Evolutionary conservation across 495 filamentous ascomycete genomes (phyloP).

Genomic region (Ramalina intermedia): DNA sequence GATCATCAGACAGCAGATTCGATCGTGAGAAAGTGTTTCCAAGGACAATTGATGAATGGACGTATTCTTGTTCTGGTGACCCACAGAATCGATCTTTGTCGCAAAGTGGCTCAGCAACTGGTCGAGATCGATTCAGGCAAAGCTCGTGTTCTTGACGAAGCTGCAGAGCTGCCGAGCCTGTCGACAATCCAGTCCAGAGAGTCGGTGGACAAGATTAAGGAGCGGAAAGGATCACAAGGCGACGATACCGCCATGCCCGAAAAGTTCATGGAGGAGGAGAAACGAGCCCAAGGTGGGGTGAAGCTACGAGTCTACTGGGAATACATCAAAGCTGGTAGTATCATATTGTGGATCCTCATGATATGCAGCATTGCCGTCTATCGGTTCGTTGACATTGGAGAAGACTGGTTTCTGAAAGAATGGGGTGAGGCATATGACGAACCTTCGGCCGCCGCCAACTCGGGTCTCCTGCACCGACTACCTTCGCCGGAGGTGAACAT

Average conservation of each 20-base stretch:
- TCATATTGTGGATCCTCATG: constrained; percentile 54
- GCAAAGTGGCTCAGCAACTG: constrained; percentile 49
- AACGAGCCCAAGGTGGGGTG: constrained; percentile 61
- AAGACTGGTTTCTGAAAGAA: constrained; percentile 70
- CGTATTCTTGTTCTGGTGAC: constrained; percentile 61
- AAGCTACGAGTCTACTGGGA: constrained; percentile 63
- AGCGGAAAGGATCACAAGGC: constrained; percentile 26
- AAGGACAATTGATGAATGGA: constrained; percentile 44
- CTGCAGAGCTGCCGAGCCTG: constrained; percentile 10
- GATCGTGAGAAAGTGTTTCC: constrained; percentile 54
- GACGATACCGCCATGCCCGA: constrained; percentile 42
- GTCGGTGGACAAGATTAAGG: constrained; percentile 20
- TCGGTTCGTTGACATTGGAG: constrained; percentile 42
- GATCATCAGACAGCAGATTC: constrained; percentile 63
- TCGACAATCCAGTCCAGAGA: constrained; percentile 17
- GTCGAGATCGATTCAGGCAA: constrained; percentile 47
- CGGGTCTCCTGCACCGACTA: constrained; percentile 37
- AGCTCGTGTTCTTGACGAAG: constrained; percentile 32
- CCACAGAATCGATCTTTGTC: constrained; percentile 58
- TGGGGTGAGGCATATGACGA: constrained; percentile 66
- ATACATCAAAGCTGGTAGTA: constrained; percentile 63
- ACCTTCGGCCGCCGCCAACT: constrained; percentile 3
- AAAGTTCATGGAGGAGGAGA: constrained; percentile 74
- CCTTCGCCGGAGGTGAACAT: constrained; percentile 55
- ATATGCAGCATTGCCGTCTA: constrained; percentile 42